These are phyloP conservation scores for Neurospora tetraspora DNA, from an alignment of 495 filamentous ascomycete genomes.

Conservation along the genomic window DNA sequence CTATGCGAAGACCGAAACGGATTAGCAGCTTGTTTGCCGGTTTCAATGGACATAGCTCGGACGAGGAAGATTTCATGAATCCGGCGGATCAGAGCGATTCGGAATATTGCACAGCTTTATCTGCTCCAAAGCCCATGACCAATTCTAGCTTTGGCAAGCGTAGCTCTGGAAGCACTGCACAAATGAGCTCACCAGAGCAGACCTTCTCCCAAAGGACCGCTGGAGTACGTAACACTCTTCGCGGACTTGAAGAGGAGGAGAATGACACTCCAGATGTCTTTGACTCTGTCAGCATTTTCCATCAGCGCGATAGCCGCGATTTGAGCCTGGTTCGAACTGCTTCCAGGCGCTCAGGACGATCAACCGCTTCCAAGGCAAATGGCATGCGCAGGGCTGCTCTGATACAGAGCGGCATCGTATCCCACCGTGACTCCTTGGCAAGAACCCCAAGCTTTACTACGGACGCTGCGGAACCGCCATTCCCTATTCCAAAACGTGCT, in stretches of 20 bases:
- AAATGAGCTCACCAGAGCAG: constrained; percentile 23
- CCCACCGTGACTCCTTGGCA: constrained; percentile 49
- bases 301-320: constrained; percentile 21
- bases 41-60: constrained; percentile 52
- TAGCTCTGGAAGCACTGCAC: constrained; percentile 13
- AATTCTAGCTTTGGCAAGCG: constrained; percentile 27
- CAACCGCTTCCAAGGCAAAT: constrained; percentile 26
- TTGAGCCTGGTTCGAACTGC: constrained; percentile 16
- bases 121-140: constrained; percentile 43
- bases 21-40: constrained; percentile 81
- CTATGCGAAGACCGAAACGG: constrained; percentile 58
- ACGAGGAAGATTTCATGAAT: constrained; percentile 49
- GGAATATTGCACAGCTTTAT: constrained; percentile 54
- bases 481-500: constrained; percentile 80
- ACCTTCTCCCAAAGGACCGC: constrained; percentile 12
- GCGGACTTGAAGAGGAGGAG: constrained; percentile 10
- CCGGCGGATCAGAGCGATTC: constrained; percentile 49
- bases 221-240: constrained; percentile 14
- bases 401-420: constrained; percentile 66
- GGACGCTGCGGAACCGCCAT: constrained; percentile 59
- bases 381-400: constrained; percentile 53
- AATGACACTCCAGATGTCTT: constrained; percentile 11
- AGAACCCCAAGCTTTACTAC: constrained; percentile 65
- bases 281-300: constrained; percentile 15
- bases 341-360: constrained; percentile 23